Conservation (phyloP, 108 stramenopile genomes). For the Seminavis robusta region DNA sequence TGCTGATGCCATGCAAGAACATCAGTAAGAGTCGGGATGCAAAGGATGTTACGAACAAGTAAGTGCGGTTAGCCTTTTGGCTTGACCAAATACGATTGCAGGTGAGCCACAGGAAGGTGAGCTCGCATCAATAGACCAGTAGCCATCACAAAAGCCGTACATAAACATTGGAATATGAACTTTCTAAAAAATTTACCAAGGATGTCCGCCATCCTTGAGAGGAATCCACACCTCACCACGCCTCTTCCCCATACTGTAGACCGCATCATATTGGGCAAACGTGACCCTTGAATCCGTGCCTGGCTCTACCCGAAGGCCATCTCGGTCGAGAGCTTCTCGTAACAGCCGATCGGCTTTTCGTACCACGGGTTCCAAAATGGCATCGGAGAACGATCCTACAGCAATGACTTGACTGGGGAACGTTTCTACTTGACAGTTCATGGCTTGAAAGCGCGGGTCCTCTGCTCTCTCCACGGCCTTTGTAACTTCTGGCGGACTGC, state of each 20-base stretch:
- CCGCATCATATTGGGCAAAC: conserved; percentile 90
- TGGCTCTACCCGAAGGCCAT: conserved; percentile 41
- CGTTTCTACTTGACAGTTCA: conserved; percentile 34
- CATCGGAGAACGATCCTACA: conserved; percentile 68
- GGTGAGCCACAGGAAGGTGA: no score
- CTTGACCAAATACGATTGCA: no score
- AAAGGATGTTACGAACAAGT: no score
- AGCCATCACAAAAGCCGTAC: no score
- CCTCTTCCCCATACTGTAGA: conserved; percentile 80
- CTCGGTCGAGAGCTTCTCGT: conserved; percentile 51
- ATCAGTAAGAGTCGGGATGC: no score
- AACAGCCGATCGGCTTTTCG: conserved; percentile 56
- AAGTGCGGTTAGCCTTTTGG: no score
- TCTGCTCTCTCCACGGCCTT: conserved; percentile 40
- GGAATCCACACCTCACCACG: conserved; percentile 90
- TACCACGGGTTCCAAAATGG: conserved; percentile 79
- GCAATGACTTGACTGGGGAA: conserved; percentile 61
- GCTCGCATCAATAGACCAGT: no score
- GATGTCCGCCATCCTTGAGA: conserved; percentile 58
- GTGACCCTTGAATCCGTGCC: background rate
- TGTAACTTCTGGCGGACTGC: conserved; percentile 24
- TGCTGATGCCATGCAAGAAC: no score
- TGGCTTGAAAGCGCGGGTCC: conserved; percentile 43
- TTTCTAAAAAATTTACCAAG: no score
- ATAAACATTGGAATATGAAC: no score